Evolutionary conservation across 768 basidiomycete genomes (phyloP).

Genomic region (Auricularia auricula-judae): DNA sequence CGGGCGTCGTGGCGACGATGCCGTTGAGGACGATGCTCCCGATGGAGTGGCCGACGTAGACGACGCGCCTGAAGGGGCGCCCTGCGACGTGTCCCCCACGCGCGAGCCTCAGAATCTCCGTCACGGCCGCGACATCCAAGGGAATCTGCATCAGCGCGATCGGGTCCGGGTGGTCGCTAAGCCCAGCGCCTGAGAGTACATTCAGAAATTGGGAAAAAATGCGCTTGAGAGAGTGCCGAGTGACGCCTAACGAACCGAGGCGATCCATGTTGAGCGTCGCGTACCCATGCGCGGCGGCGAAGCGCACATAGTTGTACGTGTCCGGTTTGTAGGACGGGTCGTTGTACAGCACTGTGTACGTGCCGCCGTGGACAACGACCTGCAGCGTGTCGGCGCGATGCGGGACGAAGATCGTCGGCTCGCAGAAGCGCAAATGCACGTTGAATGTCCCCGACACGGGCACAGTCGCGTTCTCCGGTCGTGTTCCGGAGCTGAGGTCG

Average conservation of each 20-base stretch:
- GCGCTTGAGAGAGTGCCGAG: no score
- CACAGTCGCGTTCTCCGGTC: neutral
- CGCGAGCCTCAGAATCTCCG: neutral
- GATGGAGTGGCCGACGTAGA: neutral
- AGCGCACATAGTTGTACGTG: conserved; percentile 10
- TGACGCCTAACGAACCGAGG: conserved; percentile 6
- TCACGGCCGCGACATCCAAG: neutral
- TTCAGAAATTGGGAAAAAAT: neutral
- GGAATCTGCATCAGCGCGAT: neutral
- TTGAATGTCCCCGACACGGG: neutral
- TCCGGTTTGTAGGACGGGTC: neutral
- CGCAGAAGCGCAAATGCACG: neutral
- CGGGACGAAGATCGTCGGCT: neutral
- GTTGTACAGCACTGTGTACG: neutral
- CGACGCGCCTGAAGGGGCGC: neutral
- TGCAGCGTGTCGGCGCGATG: neutral
- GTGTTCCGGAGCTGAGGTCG: neutral
- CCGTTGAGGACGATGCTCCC: neutral
- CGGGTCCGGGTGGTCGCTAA: neutral
- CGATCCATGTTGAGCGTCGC: conserved; percentile 13
- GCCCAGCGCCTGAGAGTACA: neutral
- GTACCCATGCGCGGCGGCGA: conserved; percentile 8
- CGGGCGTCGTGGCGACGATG: neutral
- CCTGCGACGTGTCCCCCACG: neutral
- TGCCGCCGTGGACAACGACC: neutral